Conservation (phyloP, 805 yeast species). For the Peterozyma toletana region DNA sequence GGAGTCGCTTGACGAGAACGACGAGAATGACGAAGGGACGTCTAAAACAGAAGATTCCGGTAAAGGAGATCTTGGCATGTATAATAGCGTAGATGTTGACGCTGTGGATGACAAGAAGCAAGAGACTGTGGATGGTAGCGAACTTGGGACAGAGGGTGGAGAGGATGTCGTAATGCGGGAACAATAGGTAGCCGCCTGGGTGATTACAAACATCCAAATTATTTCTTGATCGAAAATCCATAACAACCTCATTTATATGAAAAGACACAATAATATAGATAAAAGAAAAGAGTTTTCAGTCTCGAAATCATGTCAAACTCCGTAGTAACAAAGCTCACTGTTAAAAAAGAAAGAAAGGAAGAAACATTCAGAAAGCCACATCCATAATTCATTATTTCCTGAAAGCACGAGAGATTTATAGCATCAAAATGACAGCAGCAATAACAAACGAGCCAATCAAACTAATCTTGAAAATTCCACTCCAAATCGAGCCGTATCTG, state of each 20-base stretch:
- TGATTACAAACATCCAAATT: not conserved
- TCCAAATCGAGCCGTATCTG: no score
- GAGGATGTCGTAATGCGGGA: conserved; percentile 3
- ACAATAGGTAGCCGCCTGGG: not conserved
- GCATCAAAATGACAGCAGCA: not conserved
- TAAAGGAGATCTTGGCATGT: no score
- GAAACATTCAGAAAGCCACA: not conserved
- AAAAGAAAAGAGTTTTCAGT: no score
- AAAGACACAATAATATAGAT: no score
- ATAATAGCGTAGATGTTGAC: no score
- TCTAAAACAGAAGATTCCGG: no score
- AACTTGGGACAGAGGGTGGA: conserved; percentile 1
- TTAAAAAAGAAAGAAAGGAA: not conserved
- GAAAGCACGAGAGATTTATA: conserved; percentile 5
- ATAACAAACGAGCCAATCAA: not conserved
- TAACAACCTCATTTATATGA: no score
- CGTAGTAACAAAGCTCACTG: no score
- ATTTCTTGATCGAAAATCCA: no score
- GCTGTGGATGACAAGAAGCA: no score
- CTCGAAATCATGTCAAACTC: no score
- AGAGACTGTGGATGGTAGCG: conserved; percentile 1
- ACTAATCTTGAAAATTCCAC: not conserved
- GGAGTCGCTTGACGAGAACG: conserved; percentile 11
- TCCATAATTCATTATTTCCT: conserved; percentile 10
- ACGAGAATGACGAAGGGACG: no score